These are phyloP conservation scores for Ophiocordyceps sinensis DNA, from an alignment of 2,329 filamentous ascomycete genomes.

Conservation along the genomic window DNA sequence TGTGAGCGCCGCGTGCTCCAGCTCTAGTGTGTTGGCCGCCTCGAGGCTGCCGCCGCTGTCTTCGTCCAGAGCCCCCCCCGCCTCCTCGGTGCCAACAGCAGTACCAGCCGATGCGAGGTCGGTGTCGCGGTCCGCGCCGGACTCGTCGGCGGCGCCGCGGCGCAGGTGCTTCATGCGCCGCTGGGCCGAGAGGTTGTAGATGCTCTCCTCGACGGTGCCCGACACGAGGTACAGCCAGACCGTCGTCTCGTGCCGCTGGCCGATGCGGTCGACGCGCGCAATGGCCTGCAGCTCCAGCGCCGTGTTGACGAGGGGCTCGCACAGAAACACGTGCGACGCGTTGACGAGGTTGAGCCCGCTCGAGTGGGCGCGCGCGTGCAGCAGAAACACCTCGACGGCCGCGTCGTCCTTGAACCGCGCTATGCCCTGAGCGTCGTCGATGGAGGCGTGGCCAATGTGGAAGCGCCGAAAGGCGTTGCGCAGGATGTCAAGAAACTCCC, in stretches of 20 bases:
- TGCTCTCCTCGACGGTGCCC: conserved; percentile 81
- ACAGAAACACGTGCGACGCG: conserved; percentile 80
- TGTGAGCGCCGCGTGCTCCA: conserved; percentile 58
- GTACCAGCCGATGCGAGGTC: too few relatives aligned
- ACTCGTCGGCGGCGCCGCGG: conserved; percentile 20
- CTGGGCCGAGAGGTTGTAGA: conserved; percentile 73
- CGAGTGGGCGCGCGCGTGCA: conserved; percentile 79
- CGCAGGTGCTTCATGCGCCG: conserved; percentile 67
- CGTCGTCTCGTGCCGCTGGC: conserved; percentile 73
- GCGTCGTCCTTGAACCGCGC: conserved; percentile 64
- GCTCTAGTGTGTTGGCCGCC: conserved; percentile 68
- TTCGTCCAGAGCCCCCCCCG: conserved; percentile 12
- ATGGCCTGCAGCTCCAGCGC: conserved; percentile 91
- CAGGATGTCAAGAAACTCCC: conserved; percentile 65
- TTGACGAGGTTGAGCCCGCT: conserved; percentile 86
- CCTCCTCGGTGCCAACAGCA: too few relatives aligned
- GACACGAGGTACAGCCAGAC: conserved; percentile 93
- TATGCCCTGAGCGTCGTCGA: conserved; percentile 56
- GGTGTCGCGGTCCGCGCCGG: conserved; percentile 14
- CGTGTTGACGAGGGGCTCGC: conserved; percentile 85
- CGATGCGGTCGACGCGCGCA: conserved; percentile 87
- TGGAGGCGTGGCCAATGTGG: conserved; percentile 58
- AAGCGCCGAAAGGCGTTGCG: conserved; percentile 54
- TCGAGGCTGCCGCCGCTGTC: conserved; percentile 51
- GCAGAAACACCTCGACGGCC: conserved; percentile 63